Percentiles rank a stretch among this genome's conserved stretches.
Conservation (phyloP, 208 protist genomes). For the Vickermania ingenoplastis region DNA sequence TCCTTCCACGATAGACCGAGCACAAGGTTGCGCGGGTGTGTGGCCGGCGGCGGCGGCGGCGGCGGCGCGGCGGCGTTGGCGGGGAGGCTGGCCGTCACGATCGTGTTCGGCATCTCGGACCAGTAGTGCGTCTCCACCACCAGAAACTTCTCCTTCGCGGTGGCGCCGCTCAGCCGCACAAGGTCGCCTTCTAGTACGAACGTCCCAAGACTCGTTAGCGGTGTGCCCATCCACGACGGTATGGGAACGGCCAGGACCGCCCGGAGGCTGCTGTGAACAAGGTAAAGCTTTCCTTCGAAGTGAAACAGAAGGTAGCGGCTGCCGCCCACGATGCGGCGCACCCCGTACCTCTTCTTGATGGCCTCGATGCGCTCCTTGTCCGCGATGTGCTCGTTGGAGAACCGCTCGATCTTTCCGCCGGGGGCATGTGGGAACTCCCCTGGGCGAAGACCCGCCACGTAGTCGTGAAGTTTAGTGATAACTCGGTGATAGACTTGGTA, state of each 20-base stretch:
- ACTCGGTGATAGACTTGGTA: conserved; percentile 62
- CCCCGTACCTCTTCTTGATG: conserved; percentile 50
- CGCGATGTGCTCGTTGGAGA: conserved; percentile 57
- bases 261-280: conserved; percentile 71
- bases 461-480: conserved; percentile 47
- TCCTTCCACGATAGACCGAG: conserved; percentile 55
- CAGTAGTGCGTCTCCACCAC: conserved; percentile 72
- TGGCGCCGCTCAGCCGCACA: conserved; percentile 29
- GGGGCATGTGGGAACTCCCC: conserved; percentile 31
- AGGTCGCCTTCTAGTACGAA: conserved; percentile 76
- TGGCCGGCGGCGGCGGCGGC: neutral
- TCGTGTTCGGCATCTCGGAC: conserved; percentile 31
- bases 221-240: conserved; percentile 49
- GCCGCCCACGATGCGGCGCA: conserved; percentile 57
- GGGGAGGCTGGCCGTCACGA: neutral
- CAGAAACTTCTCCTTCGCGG: conserved; percentile 56
- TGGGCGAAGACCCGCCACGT: conserved; percentile 27
- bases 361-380: conserved; percentile 55
- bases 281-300: conserved; percentile 39
- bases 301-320: conserved; percentile 42
- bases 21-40: conserved; percentile 27
- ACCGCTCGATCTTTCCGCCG: conserved; percentile 36
- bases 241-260: conserved; percentile 50
- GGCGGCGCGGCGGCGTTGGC: neutral
- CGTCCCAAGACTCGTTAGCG: conserved; percentile 24